A percentile compares a stretch with the other conserved stretches of the same genome.
Conservation (phyloP, 371 early-diverging fungal genomes). For the Dichotomocladium elegans region DNA sequence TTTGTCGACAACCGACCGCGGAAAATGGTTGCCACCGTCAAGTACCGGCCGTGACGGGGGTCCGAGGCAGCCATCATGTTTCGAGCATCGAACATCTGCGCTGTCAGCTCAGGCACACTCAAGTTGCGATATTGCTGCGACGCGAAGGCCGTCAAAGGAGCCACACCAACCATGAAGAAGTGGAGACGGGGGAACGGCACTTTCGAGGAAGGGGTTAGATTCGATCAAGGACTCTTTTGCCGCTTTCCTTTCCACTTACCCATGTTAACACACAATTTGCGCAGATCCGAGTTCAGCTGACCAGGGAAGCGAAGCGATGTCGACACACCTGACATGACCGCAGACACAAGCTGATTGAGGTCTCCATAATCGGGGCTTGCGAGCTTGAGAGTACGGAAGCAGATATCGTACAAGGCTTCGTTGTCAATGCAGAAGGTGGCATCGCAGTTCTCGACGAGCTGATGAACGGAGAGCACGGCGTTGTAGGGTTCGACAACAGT, state of each 20-base stretch:
- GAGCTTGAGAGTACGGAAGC: slow-evolving; percentile 80
- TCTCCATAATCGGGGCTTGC: slow-evolving; percentile 77
- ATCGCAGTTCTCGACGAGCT: slow-evolving; percentile 89
- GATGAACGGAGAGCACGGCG: slow-evolving; percentile 84
- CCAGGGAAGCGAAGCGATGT: slow-evolving; percentile 99
- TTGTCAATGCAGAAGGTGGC: slow-evolving; percentile 99
- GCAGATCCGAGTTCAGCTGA: slow-evolving; percentile 96
- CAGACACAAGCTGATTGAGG: slow-evolving; percentile 79
- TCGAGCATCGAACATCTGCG: slow-evolving; percentile 97
- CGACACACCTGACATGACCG: slow-evolving; percentile 94
- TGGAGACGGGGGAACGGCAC: slow-evolving; percentile 99
- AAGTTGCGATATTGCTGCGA: slow-evolving; percentile 86
- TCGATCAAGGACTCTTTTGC: too few relatives aligned
- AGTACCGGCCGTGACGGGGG: slow-evolving; percentile 95
- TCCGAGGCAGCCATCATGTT: slow-evolving; percentile 99
- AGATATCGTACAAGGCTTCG: slow-evolving; percentile 94
- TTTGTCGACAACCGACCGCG: slow-evolving; percentile 98
- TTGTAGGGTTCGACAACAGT: slow-evolving; percentile 96
- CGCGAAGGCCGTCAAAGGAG: slow-evolving; percentile 91
- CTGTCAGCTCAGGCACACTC: slow-evolving; percentile 91
- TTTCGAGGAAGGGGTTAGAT: too few relatives aligned
- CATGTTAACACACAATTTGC: slow-evolving; percentile 98
- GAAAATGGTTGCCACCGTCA: slow-evolving; percentile 98
- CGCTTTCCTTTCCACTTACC: slow-evolving; percentile 86
- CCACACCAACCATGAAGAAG: slow-evolving; percentile 99